phyloP scores from a whole-genome alignment of 176 grass and related monocot species.

The Rhynchospora breviuscula region DNA sequence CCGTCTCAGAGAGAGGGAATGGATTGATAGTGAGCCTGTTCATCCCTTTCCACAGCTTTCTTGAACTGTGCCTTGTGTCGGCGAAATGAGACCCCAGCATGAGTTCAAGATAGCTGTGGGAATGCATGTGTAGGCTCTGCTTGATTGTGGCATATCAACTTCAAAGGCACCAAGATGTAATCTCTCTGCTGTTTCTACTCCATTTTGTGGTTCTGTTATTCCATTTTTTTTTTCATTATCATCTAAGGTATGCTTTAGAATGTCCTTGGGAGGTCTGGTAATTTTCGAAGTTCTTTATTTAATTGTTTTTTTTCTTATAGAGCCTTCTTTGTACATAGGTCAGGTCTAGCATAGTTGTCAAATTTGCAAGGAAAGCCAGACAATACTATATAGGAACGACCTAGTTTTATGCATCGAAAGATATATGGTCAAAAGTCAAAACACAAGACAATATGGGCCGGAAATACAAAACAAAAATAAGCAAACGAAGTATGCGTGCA shows the following conservation, averaged over 20 bases:
- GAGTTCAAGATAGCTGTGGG: constrained; percentile 23
- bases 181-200: background rate
- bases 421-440: too few species aligned
- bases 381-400: too few species aligned
- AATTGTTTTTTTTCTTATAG: background rate
- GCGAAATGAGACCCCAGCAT: background rate
- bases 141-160: background rate
- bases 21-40: constrained; percentile 32
- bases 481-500: too few species aligned
- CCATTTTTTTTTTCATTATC: background rate
- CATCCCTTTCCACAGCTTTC: constrained; percentile 99
- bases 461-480: too few species aligned
- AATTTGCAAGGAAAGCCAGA: too few species aligned
- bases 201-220: background rate
- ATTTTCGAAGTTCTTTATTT: background rate
- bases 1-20: constrained; percentile 9
- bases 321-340: too few species aligned
- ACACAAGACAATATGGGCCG: too few species aligned
- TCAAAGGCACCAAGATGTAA: background rate
- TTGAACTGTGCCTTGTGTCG: constrained; percentile 60
- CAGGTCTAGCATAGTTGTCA: too few species aligned
- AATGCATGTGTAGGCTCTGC: constrained; percentile 17
- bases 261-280: background rate
- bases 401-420: too few species aligned
- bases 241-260: background rate